Evolutionary conservation across 2,329 filamentous ascomycete genomes (phyloP).

Genomic region (Mycocentrospora acerina): DNA sequence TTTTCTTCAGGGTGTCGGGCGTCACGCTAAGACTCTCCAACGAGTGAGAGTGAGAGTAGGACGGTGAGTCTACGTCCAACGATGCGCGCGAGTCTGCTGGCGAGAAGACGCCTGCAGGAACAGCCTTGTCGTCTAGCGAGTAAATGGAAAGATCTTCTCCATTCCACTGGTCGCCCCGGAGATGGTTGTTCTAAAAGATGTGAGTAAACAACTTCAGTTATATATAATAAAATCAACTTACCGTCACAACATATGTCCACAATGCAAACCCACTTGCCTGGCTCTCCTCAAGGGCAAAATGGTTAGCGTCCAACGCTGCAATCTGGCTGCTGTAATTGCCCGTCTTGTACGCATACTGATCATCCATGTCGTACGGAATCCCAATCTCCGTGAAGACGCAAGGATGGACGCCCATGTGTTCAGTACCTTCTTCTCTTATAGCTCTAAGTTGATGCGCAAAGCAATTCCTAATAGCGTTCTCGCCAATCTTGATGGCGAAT

Average conservation of each 20-base stretch:
- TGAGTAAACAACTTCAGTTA: conserved; percentile 13
- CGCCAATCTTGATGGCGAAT: conserved; percentile 89
- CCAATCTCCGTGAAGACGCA: conserved; percentile 93
- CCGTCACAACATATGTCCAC: conserved; percentile 80
- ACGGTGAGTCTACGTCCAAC: conserved; percentile 52
- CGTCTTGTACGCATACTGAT: conserved; percentile 91
- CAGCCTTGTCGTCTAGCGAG: conserved; percentile 75
- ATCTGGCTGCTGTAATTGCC: conserved; percentile 94
- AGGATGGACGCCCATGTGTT: conserved; percentile 85
- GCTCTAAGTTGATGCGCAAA: conserved; percentile 83
- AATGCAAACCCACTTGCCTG: conserved; percentile 81
- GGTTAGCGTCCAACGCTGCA: conserved; percentile 92
- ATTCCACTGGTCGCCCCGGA: conserved; percentile 93
- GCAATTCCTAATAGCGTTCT: conserved; percentile 91
- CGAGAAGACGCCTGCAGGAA: conserved; percentile 55
- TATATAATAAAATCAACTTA: conserved; percentile 40
- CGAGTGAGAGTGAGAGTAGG: conserved; percentile 56
- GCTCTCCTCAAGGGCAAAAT: conserved; percentile 86
- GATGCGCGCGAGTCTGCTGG: conserved; percentile 53
- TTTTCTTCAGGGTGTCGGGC: conserved; percentile 73
- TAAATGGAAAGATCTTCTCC: conserved; percentile 93
- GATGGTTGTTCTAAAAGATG: conserved; percentile 70
- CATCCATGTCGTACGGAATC: conserved; percentile 98
- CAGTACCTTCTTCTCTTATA: conserved; percentile 81
- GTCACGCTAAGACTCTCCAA: conserved; percentile 59